phyloP scores from a whole-genome alignment of 75 land plant species.

The Pinus tabuliformis region DNA sequence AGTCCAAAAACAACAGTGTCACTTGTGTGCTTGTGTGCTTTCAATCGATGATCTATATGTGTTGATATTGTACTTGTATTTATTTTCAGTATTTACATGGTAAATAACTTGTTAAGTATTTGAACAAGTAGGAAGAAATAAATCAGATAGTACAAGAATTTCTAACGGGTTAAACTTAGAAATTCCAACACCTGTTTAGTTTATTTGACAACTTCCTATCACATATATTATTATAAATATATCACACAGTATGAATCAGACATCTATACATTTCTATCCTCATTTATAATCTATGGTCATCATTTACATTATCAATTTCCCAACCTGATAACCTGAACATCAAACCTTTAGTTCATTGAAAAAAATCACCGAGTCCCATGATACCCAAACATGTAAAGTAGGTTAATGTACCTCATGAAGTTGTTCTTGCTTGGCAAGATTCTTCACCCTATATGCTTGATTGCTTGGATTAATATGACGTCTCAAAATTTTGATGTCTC shows the following conservation, averaged over 20 bases:
- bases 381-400: neutral
- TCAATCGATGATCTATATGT: too few relatives aligned
- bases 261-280: neutral
- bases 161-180: too few relatives aligned
- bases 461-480: constrained; percentile 66
- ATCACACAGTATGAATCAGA: neutral
- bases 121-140: too few relatives aligned
- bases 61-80: too few relatives aligned
- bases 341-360: neutral
- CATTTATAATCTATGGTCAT: neutral
- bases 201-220: neutral
- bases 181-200: too few relatives aligned
- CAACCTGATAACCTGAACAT: neutral
- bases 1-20: too few relatives aligned
- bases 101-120: too few relatives aligned
- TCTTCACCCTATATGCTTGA: constrained; percentile 81
- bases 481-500: constrained; percentile 77
- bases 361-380: neutral
- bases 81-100: too few relatives aligned
- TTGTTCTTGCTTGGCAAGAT: constrained; percentile 84
- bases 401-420: constrained; percentile 69
- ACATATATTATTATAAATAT: neutral
- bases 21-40: too few relatives aligned
- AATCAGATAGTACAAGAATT: too few relatives aligned
- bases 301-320: neutral